These are phyloP conservation scores for Neurospora hispaniola DNA, from an alignment of 495 filamentous ascomycete genomes.

Conservation along the genomic window DNA sequence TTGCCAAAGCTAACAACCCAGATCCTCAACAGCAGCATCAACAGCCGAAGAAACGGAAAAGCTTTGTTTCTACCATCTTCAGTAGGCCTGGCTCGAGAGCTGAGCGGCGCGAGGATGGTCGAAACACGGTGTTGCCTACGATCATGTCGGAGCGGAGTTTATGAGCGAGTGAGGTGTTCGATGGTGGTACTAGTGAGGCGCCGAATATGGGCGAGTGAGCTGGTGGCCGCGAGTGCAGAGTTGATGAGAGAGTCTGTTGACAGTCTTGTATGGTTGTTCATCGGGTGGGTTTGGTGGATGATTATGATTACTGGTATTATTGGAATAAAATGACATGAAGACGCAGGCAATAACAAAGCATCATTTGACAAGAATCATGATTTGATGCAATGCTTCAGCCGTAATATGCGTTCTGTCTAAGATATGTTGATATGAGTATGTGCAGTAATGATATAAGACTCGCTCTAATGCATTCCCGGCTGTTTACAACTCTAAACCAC, in stretches of 20 bases:
- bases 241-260: not conserved
- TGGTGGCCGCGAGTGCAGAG: not conserved
- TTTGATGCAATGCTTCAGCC: not conserved
- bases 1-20: not conserved
- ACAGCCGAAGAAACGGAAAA: constrained; percentile 36
- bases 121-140: not conserved
- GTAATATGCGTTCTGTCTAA: not conserved
- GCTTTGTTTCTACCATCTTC: constrained; percentile 41
- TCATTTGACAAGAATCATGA: not conserved
- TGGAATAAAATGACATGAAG: not conserved
- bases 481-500: not conserved
- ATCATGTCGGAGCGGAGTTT: not conserved
- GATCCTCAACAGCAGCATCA: constrained; percentile 13
- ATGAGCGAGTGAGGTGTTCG: not conserved
- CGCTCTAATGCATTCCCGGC: not conserved
- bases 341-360: not conserved
- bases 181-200: not conserved
- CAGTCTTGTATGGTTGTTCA: not conserved
- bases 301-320: not conserved
- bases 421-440: not conserved
- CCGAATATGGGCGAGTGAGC: not conserved
- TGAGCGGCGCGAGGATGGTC: not conserved
- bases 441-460: not conserved
- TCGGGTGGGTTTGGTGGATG: not conserved
- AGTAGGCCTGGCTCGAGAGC: constrained; percentile 17